Percentiles rank a stretch among this genome's conserved stretches.
phyloP scores from a whole-genome alignment of 2,329 filamentous ascomycete genomes.

The Aspergillus sojae region DNA sequence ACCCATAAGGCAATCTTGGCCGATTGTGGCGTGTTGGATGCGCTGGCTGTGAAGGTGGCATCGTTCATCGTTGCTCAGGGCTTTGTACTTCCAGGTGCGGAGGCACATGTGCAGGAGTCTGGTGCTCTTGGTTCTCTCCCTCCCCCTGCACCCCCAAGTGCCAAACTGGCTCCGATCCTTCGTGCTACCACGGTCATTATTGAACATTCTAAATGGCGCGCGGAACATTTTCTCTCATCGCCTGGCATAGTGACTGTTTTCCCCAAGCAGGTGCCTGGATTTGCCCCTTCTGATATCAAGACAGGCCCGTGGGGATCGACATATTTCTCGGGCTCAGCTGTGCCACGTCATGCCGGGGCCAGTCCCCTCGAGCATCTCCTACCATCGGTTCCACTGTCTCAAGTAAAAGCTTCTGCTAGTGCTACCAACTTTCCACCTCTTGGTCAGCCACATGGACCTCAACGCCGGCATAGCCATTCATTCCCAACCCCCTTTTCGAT shows the following conservation, averaged over 20 bases:
- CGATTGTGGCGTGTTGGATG: constrained; percentile 74
- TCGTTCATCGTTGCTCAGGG: constrained; percentile 70
- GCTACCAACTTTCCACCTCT: constrained; percentile 58
- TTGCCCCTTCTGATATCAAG: constrained; percentile 53
- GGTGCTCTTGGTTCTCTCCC: constrained; percentile 63
- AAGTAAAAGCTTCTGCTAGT: constrained; percentile 32
- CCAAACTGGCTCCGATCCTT: constrained; percentile 69
- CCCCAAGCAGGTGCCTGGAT: constrained; percentile 57
- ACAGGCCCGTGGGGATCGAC: constrained; percentile 56
- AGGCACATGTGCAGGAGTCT: constrained; percentile 57
- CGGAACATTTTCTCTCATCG: constrained; percentile 70
- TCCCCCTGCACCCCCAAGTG: constrained; percentile 59
- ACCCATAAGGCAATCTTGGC: constrained; percentile 71
- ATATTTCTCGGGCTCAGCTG: constrained; percentile 56
- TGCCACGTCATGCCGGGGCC: constrained; percentile 48
- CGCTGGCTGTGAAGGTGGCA: constrained; percentile 73
- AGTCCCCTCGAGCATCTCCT: constrained; percentile 69
- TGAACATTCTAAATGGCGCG: constrained; percentile 75
- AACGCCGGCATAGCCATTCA: constrained; percentile 40
- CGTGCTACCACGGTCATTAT: constrained; percentile 78
- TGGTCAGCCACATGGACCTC: constrained; percentile 42
- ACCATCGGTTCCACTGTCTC: constrained; percentile 49
- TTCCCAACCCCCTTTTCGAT: constrained; percentile 38
- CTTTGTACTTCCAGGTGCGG: constrained; percentile 68
- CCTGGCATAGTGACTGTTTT: constrained; percentile 71